Conservation (phyloP, 176 grass and related monocot species). For the Avena insularis region DNA sequence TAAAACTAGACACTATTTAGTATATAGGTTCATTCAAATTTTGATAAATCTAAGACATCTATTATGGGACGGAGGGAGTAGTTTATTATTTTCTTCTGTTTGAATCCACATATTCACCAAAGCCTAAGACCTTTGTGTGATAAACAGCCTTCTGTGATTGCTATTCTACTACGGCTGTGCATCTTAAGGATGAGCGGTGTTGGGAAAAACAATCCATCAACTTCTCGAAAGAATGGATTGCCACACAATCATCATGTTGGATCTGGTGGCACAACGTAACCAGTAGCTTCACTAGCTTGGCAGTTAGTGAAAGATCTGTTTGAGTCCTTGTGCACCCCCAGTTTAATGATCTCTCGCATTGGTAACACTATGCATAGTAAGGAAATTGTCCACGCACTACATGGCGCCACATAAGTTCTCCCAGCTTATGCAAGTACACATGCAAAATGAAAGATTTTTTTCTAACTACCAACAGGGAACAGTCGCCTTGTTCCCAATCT, state of each 20-base stretch:
- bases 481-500: not conserved
- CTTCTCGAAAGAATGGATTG: not conserved
- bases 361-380: not conserved
- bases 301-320: no score
- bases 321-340: no score
- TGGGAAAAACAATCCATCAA: constrained; percentile 2
- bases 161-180: not conserved
- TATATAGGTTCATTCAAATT: no score
- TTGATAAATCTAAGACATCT: no score
- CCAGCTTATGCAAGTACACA: not conserved
- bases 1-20: no score
- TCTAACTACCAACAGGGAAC: not conserved
- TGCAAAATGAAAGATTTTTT: not conserved
- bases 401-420: not conserved
- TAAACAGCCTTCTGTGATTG: not conserved
- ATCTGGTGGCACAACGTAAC: not conserved
- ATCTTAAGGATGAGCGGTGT: not conserved
- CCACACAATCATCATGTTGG: no score
- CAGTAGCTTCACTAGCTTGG: no score
- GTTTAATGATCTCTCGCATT: not conserved
- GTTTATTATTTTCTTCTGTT: not conserved
- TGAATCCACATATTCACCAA: not conserved
- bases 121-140: not conserved
- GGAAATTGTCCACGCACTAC: not conserved
- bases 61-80: not conserved